Evolutionary conservation across 805 yeast genomes (phyloP).

Genomic region (Pichia exigua): DNA sequence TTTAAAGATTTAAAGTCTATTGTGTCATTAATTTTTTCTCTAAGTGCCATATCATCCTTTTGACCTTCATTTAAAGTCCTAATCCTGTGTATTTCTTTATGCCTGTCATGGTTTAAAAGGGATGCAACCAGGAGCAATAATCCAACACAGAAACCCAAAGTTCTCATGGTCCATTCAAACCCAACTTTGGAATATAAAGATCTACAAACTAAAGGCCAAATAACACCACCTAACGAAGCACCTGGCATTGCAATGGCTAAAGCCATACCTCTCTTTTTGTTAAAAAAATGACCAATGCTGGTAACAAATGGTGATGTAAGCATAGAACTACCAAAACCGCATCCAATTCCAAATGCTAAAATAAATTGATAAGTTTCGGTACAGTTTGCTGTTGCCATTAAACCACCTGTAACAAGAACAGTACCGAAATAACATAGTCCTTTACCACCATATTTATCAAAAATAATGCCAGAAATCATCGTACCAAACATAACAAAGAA

Average conservation of each 20-base stretch:
- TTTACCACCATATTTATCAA: slow-evolving; percentile 39
- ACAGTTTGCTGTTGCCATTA: slow-evolving; percentile 39
- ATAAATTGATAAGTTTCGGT: slow-evolving; percentile 42
- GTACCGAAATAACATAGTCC: slow-evolving; percentile 32
- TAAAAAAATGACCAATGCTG: slow-evolving; percentile 55
- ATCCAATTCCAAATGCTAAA: slow-evolving; percentile 40
- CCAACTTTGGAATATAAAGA: slow-evolving; percentile 44
- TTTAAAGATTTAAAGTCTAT: slow-evolving; percentile 34
- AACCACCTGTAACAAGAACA: slow-evolving; percentile 30
- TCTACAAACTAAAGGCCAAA: slow-evolving; percentile 48
- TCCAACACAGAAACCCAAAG: slow-evolving; percentile 40
- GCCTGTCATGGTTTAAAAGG: slow-evolving; percentile 26
- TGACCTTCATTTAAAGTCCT: slow-evolving; percentile 10
- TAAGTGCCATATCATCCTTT: not conserved
- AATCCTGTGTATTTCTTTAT: slow-evolving; percentile 15
- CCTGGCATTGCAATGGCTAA: slow-evolving; percentile 56
- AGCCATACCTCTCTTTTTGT: slow-evolving; percentile 47
- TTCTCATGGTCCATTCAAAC: slow-evolving; percentile 53
- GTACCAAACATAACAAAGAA: slow-evolving; percentile 36
- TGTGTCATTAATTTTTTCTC: slow-evolving; percentile 19
- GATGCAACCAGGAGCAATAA: slow-evolving; percentile 25
- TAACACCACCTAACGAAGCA: slow-evolving; percentile 50
- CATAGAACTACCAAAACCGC: slow-evolving; percentile 41
- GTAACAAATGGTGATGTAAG: slow-evolving; percentile 39
- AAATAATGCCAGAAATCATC: slow-evolving; percentile 37